Conservation (phyloP, 495 filamentous ascomycete genomes). For the Penicillium pulvis region DNA sequence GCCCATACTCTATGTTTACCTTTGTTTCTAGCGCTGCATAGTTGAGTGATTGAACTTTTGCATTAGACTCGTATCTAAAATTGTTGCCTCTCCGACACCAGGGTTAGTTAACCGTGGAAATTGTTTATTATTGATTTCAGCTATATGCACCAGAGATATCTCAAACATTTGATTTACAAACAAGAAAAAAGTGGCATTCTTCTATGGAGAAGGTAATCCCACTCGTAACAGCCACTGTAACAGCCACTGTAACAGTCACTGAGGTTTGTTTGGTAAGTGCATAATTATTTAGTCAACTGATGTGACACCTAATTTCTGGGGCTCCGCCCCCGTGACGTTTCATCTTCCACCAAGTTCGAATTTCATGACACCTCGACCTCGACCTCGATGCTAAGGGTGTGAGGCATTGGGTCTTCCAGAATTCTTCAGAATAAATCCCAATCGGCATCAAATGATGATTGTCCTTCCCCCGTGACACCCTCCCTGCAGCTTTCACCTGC, state of each 20-base stretch:
- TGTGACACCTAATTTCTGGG: constrained; percentile 6
- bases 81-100: not conserved
- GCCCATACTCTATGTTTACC: not conserved
- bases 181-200: not conserved
- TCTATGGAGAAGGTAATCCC: not conserved
- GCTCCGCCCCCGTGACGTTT: constrained; percentile 9
- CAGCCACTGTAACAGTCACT: too few species aligned
- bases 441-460: constrained; percentile 12
- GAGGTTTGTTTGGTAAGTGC: not conserved
- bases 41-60: not conserved
- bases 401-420: not conserved
- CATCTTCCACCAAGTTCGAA: constrained; percentile 3
- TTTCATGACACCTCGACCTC: constrained; percentile 5
- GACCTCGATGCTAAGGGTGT: not conserved
- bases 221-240: too few species aligned
- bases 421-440: not conserved
- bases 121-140: not conserved
- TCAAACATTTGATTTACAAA: not conserved
- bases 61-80: not conserved
- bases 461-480: constrained; percentile 18
- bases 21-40: not conserved
- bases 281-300: not conserved
- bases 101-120: not conserved
- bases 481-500: constrained; percentile 22
- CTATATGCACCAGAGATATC: not conserved